Percentiles rank a stretch among this genome's conserved stretches.
phyloP scores from a whole-genome alignment of 2,329 filamentous ascomycete species.

The Colletotrichum sp. region DNA sequence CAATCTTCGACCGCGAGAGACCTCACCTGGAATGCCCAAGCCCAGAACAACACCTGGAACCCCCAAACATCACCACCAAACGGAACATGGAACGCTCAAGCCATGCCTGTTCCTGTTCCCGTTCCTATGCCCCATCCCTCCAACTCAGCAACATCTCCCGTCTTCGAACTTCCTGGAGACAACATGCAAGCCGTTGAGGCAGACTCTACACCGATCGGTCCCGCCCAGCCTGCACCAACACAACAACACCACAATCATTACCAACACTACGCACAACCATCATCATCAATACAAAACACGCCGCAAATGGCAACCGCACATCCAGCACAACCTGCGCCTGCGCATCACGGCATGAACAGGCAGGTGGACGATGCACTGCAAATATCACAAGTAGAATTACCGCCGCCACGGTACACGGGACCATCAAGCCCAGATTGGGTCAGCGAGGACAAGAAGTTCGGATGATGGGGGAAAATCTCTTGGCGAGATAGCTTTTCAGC shows the following conservation, averaged over 20 bases:
- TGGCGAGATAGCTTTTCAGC: slow-evolving; percentile 18
- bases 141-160: background rate
- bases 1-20: background rate
- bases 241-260: background rate
- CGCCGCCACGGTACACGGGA: slow-evolving; percentile 12
- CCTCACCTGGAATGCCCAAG: background rate
- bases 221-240: background rate
- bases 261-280: background rate
- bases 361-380: slow-evolving; percentile 16
- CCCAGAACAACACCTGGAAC: background rate
- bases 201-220: slow-evolving; percentile 13
- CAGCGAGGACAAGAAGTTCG: slow-evolving; percentile 15
- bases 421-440: slow-evolving; percentile 5
- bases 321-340: background rate
- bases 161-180: slow-evolving; percentile 18
- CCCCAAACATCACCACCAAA: background rate
- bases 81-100: slow-evolving; percentile 3
- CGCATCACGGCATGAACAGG: slow-evolving; percentile 4
- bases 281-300: slow-evolving; percentile 12
- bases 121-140: background rate
- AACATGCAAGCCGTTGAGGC: slow-evolving; percentile 11
- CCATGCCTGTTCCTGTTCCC: background rate
- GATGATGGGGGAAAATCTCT: background rate
- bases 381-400: slow-evolving; percentile 19
- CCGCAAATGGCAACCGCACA: background rate